A percentile compares a stretch with the other conserved stretches of the same genome.
Conservation (phyloP, 345 rosid species). For the Corchorus olitorius region DNA sequence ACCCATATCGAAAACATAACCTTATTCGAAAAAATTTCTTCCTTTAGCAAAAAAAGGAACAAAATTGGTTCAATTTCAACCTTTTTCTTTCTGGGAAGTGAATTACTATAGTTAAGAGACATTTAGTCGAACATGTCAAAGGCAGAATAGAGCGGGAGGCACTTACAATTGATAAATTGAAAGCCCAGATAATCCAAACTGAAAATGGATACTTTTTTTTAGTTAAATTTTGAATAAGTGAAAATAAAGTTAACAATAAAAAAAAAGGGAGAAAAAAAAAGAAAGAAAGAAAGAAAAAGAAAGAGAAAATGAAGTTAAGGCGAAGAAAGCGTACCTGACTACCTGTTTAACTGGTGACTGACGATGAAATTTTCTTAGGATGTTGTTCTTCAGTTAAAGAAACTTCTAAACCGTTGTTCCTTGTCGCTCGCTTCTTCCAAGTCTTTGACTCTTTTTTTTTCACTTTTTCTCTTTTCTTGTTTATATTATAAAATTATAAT, state of each 20-base stretch:
- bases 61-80: background rate
- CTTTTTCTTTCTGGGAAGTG: background rate
- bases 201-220: too few relatives aligned
- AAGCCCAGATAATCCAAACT: background rate
- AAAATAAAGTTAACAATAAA: background rate
- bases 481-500: too few relatives aligned
- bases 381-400: too few relatives aligned
- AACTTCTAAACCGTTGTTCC: too few relatives aligned
- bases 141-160: background rate
- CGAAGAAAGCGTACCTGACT: background rate
- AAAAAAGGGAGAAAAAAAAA: too few relatives aligned
- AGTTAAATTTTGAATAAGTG: too few relatives aligned
- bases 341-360: background rate
- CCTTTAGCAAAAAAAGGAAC: background rate
- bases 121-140: slow-evolving; percentile 1
- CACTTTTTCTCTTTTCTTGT: too few relatives aligned
- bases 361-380: background rate
- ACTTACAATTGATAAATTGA: background rate
- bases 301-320: background rate
- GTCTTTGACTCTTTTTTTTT: too few relatives aligned
- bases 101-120: background rate
- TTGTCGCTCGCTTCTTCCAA: too few relatives aligned
- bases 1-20: slow-evolving; percentile 2
- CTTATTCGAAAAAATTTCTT: background rate
- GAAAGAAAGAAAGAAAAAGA: too few relatives aligned